phyloP scores from a whole-genome alignment of 129 eudicot genomes.

The Flaveria brownii region DNA sequence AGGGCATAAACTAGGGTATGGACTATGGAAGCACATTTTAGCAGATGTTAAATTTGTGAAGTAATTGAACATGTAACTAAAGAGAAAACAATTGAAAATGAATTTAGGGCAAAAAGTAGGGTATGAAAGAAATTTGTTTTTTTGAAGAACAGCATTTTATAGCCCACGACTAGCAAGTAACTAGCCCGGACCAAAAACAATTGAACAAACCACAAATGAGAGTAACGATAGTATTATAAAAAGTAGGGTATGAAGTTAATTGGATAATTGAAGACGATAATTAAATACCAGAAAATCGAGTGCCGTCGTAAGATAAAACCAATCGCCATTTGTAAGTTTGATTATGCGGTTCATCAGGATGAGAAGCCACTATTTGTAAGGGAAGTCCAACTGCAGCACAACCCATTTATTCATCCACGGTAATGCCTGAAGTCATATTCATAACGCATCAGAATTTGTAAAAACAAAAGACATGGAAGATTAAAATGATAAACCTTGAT shows the following conservation, averaged over 20 bases:
- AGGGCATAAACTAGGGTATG: not conserved
- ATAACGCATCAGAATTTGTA: not conserved
- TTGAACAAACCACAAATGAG: too few species aligned
- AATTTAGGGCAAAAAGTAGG: too few species aligned
- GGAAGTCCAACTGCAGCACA: slow-evolving; percentile 22
- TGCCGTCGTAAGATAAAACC: slow-evolving; percentile 75
- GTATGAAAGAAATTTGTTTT: too few species aligned
- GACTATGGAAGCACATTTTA: not conserved
- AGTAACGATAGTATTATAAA: not conserved
- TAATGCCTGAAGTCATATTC: not conserved
- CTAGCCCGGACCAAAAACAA: too few species aligned
- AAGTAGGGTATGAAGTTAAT: not conserved
- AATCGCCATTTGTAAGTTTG: slow-evolving; percentile 67
- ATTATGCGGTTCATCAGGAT: not conserved
- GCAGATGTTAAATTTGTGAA: too few species aligned
- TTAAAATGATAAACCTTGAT: not conserved
- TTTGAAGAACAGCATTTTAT: too few species aligned
- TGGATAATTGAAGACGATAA: not conserved
- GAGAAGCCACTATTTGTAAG: slow-evolving; percentile 9
- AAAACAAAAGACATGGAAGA: not conserved
- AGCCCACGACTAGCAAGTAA: too few species aligned
- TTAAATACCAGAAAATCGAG: slow-evolving; percentile 62
- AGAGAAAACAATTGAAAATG: too few species aligned
- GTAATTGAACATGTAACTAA: too few species aligned
- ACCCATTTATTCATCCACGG: slow-evolving; percentile 16